Percentiles rank a stretch among this genome's conserved stretches.
Conservation (phyloP, 129 eudicot genomes). For the Heracleum sosnowskyi region DNA sequence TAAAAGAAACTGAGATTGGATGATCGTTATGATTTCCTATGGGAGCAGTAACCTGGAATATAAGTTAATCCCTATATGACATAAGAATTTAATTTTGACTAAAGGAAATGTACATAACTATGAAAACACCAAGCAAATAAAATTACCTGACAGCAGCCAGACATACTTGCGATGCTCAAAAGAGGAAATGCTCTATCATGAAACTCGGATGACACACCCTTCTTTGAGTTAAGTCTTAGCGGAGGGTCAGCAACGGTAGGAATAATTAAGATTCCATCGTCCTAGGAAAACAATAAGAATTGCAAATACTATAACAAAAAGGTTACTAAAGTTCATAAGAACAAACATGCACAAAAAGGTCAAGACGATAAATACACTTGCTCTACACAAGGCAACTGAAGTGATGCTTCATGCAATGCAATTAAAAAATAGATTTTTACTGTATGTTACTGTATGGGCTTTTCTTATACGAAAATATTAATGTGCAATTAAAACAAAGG, state of each 20-base stretch:
- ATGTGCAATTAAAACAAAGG: not conserved
- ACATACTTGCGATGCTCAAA: slow-evolving; percentile 73
- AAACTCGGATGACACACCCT: slow-evolving; percentile 45
- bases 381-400: not conserved
- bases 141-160: slow-evolving; percentile 91
- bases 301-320: not conserved
- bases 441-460: not conserved
- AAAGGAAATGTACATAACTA: not conserved
- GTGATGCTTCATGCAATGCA: not conserved
- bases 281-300: slow-evolving; percentile 29
- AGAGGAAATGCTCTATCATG: slow-evolving; percentile 56
- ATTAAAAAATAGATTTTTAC: not conserved
- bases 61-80: not conserved
- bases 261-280: slow-evolving; percentile 74
- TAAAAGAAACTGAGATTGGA: slow-evolving; percentile 66
- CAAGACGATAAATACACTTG: not conserved
- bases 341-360: not conserved
- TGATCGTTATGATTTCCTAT: slow-evolving; percentile 60
- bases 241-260: slow-evolving; percentile 88
- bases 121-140: not conserved
- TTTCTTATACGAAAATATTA: not conserved
- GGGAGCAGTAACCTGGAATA: slow-evolving; percentile 66
- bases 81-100: not conserved
- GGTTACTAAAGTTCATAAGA: not conserved
- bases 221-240: slow-evolving; percentile 41